Base-by-base conservation (phyloP, 345 rosid species). In the Eucalyptus caleyi region DNA sequence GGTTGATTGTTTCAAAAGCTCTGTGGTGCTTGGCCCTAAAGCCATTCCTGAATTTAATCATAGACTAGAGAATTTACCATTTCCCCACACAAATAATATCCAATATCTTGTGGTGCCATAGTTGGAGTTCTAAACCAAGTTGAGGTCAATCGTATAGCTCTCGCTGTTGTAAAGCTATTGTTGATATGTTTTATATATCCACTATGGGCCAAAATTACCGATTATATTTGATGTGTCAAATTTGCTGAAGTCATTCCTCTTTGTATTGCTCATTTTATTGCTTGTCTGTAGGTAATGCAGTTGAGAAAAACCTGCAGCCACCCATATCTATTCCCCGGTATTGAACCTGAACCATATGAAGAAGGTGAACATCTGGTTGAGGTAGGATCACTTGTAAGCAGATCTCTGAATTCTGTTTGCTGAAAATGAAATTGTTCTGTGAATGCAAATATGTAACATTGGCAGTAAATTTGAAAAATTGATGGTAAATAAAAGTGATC, bases 341-440 rank as follows among this genome's bases (percentile, higher is more conserved):
- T 97, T 80, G 99, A 97, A 92, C 97, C 98, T 15, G 98, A 96
- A 91, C 99, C 99, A 86, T 97, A 91, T 87, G 95, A 96, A 95
- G 99, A 96, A 90, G 99, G 97, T 86, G 98, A 97, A 93, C 99
- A 97, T 92, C 95, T 97, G 56, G 95, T 95, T 91, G 97, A 96
- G 99, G 98, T 97, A 93, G 30, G 88, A 82, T 14, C 47, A 40
- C 89, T 32, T 85, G 45, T 45, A 16, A 65, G 53, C 83, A 72
- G 81, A 34, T 37, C 23, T 72, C 24, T 72, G 6, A 72, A 34
- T 34, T 69, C 81, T 19, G 44, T 34, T 34, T 19, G 26, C 13
- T 72, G 42, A 72, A 34, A 72, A 72, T 3, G 15, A 60, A 49
- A 47, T 54, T 86, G 65, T 47, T 86, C 44, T 21, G 24, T 40